Evolutionary conservation across 2,329 filamentous ascomycete genomes (phyloP).

Genomic region (Ophiostoma tasmaniense): DNA sequence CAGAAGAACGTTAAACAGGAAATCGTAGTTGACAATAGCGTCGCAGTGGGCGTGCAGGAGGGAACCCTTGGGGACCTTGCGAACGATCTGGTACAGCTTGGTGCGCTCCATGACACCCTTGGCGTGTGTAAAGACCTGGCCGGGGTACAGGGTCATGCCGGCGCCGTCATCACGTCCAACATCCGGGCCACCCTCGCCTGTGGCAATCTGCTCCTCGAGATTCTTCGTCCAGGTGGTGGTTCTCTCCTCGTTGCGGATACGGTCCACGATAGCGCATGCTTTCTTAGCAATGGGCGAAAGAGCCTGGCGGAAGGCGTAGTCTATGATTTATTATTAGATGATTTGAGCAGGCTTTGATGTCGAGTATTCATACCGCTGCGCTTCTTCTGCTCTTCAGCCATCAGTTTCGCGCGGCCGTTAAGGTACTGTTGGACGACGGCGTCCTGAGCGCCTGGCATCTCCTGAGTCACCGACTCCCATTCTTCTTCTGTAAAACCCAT

Average conservation of each 20-base stretch:
- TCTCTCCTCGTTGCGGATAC: conserved; percentile 71
- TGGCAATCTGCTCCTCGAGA: conserved; percentile 61
- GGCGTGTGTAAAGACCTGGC: conserved; percentile 88
- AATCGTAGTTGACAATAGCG: conserved; percentile 84
- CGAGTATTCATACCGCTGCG: conserved; percentile 58
- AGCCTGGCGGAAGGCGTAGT: conserved; percentile 61
- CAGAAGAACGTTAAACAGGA: conserved; percentile 64
- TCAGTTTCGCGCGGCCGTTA: conserved; percentile 63
- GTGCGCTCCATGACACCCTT: conserved; percentile 81
- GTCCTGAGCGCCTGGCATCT: conserved; percentile 53
- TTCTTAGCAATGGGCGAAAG: conserved; percentile 71
- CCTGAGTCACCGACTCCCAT: conserved; percentile 48
- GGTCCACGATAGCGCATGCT: conserved; percentile 70
- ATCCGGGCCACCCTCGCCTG: conserved; percentile 44
- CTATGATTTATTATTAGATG: conserved; percentile 30
- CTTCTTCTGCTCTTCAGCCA: conserved; percentile 71
- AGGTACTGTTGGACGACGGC: conserved; percentile 79
- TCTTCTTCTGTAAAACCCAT: conserved; percentile 39
- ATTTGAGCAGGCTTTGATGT: neutral
- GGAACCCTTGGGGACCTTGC: conserved; percentile 80
- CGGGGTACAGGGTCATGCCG: conserved; percentile 53
- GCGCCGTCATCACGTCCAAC: neutral
- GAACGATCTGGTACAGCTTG: conserved; percentile 75
- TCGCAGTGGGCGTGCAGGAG: conserved; percentile 82
- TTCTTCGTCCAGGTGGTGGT: conserved; percentile 66